Percentiles rank a stretch among this genome's conserved stretches.
These are phyloP conservation scores for Aspergillus incahuasiensis DNA, from an alignment of 495 filamentous ascomycete genomes.

Conservation along the genomic window DNA sequence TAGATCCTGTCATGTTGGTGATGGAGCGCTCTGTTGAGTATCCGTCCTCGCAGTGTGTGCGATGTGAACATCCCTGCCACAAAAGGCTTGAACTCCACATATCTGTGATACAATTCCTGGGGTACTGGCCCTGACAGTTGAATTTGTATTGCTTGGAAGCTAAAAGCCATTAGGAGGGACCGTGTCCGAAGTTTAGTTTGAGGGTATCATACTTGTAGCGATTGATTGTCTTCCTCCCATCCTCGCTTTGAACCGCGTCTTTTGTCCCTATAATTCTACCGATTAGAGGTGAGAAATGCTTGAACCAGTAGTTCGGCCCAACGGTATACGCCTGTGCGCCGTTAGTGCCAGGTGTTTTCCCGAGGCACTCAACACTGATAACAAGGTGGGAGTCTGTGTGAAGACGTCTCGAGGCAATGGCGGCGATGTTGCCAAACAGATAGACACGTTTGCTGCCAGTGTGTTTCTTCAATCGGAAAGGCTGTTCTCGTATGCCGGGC, in stretches of 20 bases:
- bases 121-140: conserved; percentile 84
- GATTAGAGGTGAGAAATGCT: conserved; percentile 85
- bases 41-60: conserved; percentile 65
- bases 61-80: conserved; percentile 84
- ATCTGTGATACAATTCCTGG: conserved; percentile 74
- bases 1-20: conserved; percentile 87
- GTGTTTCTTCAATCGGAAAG: conserved; percentile 73
- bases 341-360: conserved; percentile 64
- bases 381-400: conserved; percentile 58
- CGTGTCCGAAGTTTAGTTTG: neutral
- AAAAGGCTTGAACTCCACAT: conserved; percentile 87
- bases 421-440: conserved; percentile 58
- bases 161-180: conserved; percentile 26
- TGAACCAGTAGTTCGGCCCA: conserved; percentile 70
- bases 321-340: conserved; percentile 75
- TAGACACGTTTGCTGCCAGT: conserved; percentile 84
- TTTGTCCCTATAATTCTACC: conserved; percentile 76
- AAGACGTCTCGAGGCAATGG: conserved; percentile 48
- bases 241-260: conserved; percentile 46
- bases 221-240: conserved; percentile 47
- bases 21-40: conserved; percentile 80
- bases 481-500: conserved; percentile 59
- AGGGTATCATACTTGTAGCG: conserved; percentile 63
- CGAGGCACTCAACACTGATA: conserved; percentile 68
- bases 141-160: conserved; percentile 91